These are phyloP conservation scores for Pseudocercospora cruenta DNA, from an alignment of 2,329 filamentous ascomycete species.

Conservation along the genomic window DNA sequence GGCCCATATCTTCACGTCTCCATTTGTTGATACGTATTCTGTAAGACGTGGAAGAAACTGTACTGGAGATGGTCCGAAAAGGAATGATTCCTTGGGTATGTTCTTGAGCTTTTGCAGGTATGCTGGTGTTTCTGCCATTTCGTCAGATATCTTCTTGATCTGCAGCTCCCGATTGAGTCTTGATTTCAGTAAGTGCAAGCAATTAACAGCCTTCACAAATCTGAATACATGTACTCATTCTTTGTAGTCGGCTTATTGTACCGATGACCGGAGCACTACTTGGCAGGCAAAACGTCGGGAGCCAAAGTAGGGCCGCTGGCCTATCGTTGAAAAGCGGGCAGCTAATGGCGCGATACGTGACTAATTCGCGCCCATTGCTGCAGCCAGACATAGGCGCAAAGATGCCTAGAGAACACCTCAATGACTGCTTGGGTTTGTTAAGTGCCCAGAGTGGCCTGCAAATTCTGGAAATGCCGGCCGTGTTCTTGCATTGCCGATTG, in stretches of 20 bases:
- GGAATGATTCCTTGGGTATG: slow-evolving; percentile 64
- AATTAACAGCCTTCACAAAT: neutral
- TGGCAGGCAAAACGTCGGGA: slow-evolving; percentile 2
- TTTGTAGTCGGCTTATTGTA: neutral
- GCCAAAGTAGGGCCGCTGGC: slow-evolving; percentile 6
- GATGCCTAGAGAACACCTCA: neutral
- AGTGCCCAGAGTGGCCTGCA: neutral
- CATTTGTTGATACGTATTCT: slow-evolving; percentile 55
- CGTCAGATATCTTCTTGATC: neutral
- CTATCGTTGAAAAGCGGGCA: slow-evolving; percentile 2
- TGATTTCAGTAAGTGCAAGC: neutral
- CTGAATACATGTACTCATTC: neutral
- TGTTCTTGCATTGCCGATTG: neutral
- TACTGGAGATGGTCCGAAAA: slow-evolving; percentile 71
- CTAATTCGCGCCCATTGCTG: neutral
- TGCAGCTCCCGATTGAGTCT: neutral
- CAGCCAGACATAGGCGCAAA: neutral
- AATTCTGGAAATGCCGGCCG: neutral
- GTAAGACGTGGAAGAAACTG: slow-evolving; percentile 69
- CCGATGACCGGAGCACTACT: slow-evolving; percentile 1
- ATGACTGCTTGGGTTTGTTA: neutral
- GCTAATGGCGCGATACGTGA: neutral
- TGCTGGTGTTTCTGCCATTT: slow-evolving; percentile 19
- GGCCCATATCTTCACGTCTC: slow-evolving; percentile 66
- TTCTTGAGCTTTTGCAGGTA: slow-evolving; percentile 30